Conservation (phyloP, 352 stramenopile genomes). For the Phytophthora vignae region DNA sequence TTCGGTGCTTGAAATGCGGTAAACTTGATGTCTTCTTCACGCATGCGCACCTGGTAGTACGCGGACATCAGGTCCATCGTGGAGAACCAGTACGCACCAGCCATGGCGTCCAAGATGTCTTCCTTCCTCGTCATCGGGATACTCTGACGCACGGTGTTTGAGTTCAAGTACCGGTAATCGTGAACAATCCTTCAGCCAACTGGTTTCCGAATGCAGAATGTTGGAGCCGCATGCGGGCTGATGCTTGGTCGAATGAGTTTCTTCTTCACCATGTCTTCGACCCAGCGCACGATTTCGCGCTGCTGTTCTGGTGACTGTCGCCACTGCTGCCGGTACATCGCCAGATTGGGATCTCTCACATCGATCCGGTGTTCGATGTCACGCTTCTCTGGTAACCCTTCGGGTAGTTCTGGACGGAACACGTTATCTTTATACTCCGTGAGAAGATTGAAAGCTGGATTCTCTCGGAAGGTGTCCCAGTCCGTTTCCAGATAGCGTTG, state of each 20-base stretch:
- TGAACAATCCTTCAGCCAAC: constrained; percentile 36
- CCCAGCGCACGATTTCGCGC: constrained; percentile 6
- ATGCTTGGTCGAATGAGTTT: constrained; percentile 18
- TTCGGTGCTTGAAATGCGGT: constrained; percentile 24
- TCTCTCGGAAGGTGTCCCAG: constrained; percentile 10
- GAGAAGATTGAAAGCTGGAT: constrained; percentile 9
- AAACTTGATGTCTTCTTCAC: background rate
- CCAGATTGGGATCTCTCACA: constrained; percentile 5
- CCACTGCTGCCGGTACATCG: constrained; percentile 20
- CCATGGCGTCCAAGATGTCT: constrained; percentile 25
- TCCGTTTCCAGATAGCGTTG: constrained; percentile 21
- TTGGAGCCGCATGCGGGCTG: constrained; percentile 6
- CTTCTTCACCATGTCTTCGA: constrained; percentile 8
- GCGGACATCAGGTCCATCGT: constrained; percentile 29
- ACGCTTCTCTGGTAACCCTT: constrained; percentile 10
- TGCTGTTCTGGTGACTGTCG: constrained; percentile 27
- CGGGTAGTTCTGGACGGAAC: constrained; percentile 12
- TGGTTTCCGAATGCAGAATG: constrained; percentile 31
- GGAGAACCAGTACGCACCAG: constrained; percentile 22
- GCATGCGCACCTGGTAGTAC: constrained; percentile 9
- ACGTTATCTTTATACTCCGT: constrained; percentile 13
- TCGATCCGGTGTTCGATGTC: constrained; percentile 14
- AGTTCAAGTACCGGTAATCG: constrained; percentile 21
- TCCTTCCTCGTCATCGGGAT: constrained; percentile 31
- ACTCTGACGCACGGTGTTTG: constrained; percentile 6